These are phyloP conservation scores for Aspergillus sp. DNA, from an alignment of 2,329 filamentous ascomycete genomes.

Conservation along the genomic window DNA sequence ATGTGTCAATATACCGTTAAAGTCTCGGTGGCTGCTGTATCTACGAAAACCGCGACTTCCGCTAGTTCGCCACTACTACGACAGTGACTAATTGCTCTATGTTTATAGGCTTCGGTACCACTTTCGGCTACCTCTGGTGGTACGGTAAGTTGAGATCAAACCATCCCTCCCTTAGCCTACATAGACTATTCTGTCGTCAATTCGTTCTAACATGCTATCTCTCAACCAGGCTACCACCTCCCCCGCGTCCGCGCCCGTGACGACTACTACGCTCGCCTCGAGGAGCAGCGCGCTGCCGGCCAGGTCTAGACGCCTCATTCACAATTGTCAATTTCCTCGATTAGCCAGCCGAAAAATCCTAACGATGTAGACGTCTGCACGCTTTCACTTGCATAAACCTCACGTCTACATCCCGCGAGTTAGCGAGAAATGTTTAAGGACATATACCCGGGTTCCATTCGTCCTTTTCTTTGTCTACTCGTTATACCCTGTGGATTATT, in stretches of 20 bases:
- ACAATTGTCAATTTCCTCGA: slow-evolving; percentile 12
- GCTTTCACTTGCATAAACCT: not conserved
- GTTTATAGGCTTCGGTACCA: slow-evolving; percentile 58
- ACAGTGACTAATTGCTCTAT: slow-evolving; percentile 15
- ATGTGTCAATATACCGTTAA: not conserved
- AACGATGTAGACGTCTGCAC: not conserved
- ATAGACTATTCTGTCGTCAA: not conserved
- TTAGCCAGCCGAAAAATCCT: not conserved
- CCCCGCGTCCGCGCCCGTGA: slow-evolving; percentile 64
- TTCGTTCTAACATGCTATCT: not conserved
- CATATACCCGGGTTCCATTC: slow-evolving; percentile 2
- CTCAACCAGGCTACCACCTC: slow-evolving; percentile 59
- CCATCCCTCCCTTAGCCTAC: not conserved
- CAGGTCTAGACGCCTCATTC: slow-evolving; percentile 27
- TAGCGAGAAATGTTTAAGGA: not conserved
- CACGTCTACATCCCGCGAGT: not conserved
- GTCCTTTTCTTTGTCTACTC: not conserved
- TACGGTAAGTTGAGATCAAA: slow-evolving; percentile 53
- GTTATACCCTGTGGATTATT: not conserved
- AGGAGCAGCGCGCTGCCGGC: slow-evolving; percentile 56
- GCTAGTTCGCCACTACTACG: not conserved
- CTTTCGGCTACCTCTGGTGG: slow-evolving; percentile 67
- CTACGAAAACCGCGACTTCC: not conserved
- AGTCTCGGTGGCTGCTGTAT: no score
- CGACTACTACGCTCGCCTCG: slow-evolving; percentile 62